A percentile compares a stretch with the other conserved stretches of the same genome.
These are phyloP conservation scores for Alternaria arbusti DNA, from an alignment of 2,329 filamentous ascomycete species.

Conservation along the genomic window DNA sequence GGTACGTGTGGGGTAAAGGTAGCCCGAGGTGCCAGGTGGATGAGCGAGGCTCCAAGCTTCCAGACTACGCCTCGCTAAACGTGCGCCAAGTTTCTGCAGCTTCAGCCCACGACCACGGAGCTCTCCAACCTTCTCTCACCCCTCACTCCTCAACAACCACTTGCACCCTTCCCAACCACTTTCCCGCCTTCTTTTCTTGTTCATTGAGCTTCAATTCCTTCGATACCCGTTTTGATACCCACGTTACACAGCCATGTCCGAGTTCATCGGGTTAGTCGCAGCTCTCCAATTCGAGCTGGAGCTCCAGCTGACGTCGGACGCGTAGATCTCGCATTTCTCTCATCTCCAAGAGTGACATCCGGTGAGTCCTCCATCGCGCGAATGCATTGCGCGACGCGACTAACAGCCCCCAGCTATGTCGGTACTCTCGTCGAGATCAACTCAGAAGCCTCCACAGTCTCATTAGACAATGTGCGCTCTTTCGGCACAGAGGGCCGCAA, in stretches of 20 bases:
- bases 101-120: conserved; percentile 22
- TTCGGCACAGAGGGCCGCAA: conserved; percentile 93
- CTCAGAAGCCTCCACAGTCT: conserved; percentile 94
- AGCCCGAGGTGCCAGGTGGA: conserved; percentile 4
- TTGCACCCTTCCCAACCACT: conserved; percentile 25
- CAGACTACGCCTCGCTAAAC: conserved; percentile 24
- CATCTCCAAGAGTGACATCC: conserved; percentile 97
- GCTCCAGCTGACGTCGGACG: conserved; percentile 43
- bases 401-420: conserved; percentile 73
- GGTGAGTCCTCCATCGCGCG: conserved; percentile 63
- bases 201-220: conserved; percentile 27
- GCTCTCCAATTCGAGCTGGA: conserved; percentile 40
- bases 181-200: conserved; percentile 26
- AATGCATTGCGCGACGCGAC: conserved; percentile 20
- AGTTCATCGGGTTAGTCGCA: conserved; percentile 65
- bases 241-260: conserved; percentile 57
- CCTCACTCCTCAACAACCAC: conserved; percentile 16
- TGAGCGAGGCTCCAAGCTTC: conserved; percentile 18
- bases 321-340: conserved; percentile 88
- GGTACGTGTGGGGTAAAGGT: conserved; percentile 29
- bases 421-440: conserved; percentile 98
- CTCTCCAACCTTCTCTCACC: conserved; percentile 17
- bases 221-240: conserved; percentile 34
- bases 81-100: conserved; percentile 27
- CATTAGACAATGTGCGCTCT: conserved; percentile 93